These are phyloP conservation scores for Monilinia vaccinii-corymbosi DNA, from an alignment of 2,329 filamentous ascomycete species.

Conservation along the genomic window DNA sequence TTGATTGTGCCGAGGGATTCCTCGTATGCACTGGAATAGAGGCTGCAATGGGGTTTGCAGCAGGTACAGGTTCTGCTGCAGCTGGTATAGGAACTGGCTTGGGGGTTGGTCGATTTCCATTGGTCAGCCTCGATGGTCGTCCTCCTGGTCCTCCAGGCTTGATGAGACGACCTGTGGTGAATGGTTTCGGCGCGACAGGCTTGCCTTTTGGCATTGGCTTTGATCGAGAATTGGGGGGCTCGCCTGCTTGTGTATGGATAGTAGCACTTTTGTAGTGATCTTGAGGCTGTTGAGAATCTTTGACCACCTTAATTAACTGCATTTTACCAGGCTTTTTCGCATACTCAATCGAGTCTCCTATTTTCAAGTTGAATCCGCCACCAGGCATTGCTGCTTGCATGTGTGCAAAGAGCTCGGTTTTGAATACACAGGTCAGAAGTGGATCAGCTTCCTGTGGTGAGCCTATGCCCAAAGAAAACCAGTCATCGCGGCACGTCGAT, in stretches of 20 bases:
- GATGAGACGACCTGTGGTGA: conserved; percentile 88
- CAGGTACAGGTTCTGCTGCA: background rate
- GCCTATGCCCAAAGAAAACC: conserved; percentile 89
- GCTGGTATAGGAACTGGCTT: conserved; percentile 25
- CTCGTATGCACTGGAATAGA: conserved; percentile 44
- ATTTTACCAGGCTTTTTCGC: conserved; percentile 96
- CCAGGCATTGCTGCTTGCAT: conserved; percentile 66
- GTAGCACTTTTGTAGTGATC: conserved; percentile 93
- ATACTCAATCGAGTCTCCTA: conserved; percentile 82
- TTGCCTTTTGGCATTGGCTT: conserved; percentile 81
- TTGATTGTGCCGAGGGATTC: conserved; percentile 32
- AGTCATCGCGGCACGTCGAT: conserved; percentile 83
- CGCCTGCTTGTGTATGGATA: conserved; percentile 78
- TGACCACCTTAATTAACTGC: conserved; percentile 78
- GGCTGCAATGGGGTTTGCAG: conserved; percentile 19
- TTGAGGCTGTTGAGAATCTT: conserved; percentile 67
- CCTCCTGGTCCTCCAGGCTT: conserved; percentile 81
- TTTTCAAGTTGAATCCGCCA: conserved; percentile 71
- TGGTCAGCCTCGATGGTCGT: conserved; percentile 62
- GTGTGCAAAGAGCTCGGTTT: conserved; percentile 95
- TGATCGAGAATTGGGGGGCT: conserved; percentile 74
- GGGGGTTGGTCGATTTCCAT: conserved; percentile 28
- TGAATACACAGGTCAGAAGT: conserved; percentile 86
- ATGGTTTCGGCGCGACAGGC: conserved; percentile 77
- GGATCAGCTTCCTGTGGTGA: conserved; percentile 87